A percentile compares a stretch with the other conserved stretches of the same genome.
These are phyloP conservation scores for Lachnellula arida DNA, from an alignment of 2,329 filamentous ascomycete genomes.

Conservation along the genomic window DNA sequence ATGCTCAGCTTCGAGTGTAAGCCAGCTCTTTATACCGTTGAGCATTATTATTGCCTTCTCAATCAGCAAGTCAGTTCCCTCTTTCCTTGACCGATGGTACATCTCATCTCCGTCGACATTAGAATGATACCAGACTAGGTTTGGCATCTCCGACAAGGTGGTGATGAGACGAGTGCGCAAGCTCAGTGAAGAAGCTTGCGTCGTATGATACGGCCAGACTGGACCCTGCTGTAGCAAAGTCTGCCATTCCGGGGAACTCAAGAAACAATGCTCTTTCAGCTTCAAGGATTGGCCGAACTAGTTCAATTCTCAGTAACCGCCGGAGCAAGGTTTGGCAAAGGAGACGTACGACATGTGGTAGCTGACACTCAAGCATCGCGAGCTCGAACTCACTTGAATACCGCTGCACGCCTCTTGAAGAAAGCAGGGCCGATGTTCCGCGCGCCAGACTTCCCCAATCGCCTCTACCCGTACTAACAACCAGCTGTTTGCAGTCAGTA, in stretches of 20 bases:
- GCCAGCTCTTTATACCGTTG: not conserved
- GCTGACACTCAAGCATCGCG: constrained; percentile 16
- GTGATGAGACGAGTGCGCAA: not conserved
- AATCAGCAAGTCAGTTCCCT: not conserved
- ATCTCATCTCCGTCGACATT: not conserved
- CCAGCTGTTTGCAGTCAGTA: constrained; percentile 5
- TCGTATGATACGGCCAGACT: not conserved
- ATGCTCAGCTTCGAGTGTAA: not conserved
- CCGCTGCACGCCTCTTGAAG: constrained; percentile 6
- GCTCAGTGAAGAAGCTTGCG: not conserved
- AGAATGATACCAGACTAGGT: not conserved
- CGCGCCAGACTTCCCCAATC: constrained; percentile 14
- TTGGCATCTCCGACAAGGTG: not conserved
- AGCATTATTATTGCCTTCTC: not conserved
- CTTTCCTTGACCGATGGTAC: not conserved
- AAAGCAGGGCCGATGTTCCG: constrained; percentile 9
- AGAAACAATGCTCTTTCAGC: not conserved
- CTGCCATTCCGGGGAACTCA: constrained; percentile 2
- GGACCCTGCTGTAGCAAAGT: not conserved
- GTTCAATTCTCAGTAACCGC: not conserved
- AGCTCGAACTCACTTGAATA: constrained; percentile 14
- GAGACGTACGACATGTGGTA: constrained; percentile 11
- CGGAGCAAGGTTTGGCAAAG: not conserved
- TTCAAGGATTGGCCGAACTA: constrained; percentile 1
- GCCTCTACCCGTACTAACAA: constrained; percentile 8